Percentiles rank a stretch among this genome's conserved stretches.
These are phyloP conservation scores for Brettanomyces anomalus DNA, from an alignment of 805 yeast genomes.

Conservation along the genomic window DNA sequence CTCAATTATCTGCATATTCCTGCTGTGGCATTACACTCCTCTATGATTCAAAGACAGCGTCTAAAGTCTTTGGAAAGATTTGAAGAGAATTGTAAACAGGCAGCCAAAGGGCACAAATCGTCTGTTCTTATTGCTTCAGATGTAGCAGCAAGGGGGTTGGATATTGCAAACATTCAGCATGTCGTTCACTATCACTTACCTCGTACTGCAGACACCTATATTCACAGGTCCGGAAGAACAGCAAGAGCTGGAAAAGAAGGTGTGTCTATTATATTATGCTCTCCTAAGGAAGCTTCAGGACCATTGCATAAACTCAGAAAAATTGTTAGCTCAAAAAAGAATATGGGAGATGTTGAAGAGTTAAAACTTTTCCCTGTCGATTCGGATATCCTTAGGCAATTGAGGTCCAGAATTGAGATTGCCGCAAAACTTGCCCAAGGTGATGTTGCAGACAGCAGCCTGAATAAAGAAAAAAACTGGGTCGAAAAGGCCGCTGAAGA, in stretches of 20 bases:
- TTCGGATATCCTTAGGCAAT: conserved; percentile 57
- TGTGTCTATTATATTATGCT: conserved; percentile 87
- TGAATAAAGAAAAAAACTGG: conserved; percentile 71
- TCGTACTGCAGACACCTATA: conserved; percentile 85
- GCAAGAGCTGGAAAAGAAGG: conserved; percentile 93
- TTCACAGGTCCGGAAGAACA: conserved; percentile 97
- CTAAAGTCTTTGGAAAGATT: conserved; percentile 78
- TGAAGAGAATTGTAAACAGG: conserved; percentile 33
- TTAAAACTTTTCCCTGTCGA: conserved; percentile 71
- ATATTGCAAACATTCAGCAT: conserved; percentile 83
- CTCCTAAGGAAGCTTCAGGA: conserved; percentile 90
- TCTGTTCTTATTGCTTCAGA: conserved; percentile 86
- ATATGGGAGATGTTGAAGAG: conserved; percentile 27
- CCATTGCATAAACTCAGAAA: conserved; percentile 71
- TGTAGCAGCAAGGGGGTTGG: conserved; percentile 97
- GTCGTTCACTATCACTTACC: conserved; percentile 96
- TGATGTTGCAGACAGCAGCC: conserved; percentile 41
- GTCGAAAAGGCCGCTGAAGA: conserved; percentile 87
- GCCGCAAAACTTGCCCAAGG: conserved; percentile 74
- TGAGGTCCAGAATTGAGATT: conserved; percentile 57
- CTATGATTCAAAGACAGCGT: conserved; percentile 93
- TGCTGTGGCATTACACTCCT: conserved; percentile 75
- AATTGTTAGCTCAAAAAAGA: conserved; percentile 28
- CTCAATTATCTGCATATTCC: conserved; percentile 62
- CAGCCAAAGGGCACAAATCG: conserved; percentile 34